Evolutionary conservation across 108 stramenopile species (phyloP).

Genomic region (Thalassiosira profunda): DNA sequence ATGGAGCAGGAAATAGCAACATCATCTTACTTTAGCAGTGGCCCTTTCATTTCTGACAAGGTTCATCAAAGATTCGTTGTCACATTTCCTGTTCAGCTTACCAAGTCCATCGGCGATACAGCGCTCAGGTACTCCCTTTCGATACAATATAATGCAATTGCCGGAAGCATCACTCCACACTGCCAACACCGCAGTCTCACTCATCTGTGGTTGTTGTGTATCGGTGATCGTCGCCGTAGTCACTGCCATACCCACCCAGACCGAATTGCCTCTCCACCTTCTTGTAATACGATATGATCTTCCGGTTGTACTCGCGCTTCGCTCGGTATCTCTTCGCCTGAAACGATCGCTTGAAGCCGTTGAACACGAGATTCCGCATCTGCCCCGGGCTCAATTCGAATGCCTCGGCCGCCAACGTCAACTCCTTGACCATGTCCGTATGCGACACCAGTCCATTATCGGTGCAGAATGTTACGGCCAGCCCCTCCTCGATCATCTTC

Average conservation of each 20-base stretch:
- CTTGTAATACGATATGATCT: slow-evolving; percentile 43
- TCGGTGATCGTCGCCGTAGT: slow-evolving; percentile 12
- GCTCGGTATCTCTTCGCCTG: slow-evolving; percentile 32
- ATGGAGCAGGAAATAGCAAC: too few relatives aligned
- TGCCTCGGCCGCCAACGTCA: slow-evolving; percentile 30
- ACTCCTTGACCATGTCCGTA: slow-evolving; percentile 28
- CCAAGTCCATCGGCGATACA: too few relatives aligned
- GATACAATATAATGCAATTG: too few relatives aligned
- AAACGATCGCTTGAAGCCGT: slow-evolving; percentile 46
- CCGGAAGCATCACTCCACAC: too few relatives aligned
- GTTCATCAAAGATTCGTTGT: too few relatives aligned
- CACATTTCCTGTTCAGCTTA: too few relatives aligned
- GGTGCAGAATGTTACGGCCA: slow-evolving; percentile 42
- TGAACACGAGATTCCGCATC: slow-evolving; percentile 29
- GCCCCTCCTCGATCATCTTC: slow-evolving; percentile 42
- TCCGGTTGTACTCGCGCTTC: slow-evolving; percentile 37
- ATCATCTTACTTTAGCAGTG: too few relatives aligned
- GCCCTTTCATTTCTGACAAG: too few relatives aligned
- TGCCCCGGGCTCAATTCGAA: slow-evolving; percentile 36
- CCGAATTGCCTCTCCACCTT: slow-evolving; percentile 36
- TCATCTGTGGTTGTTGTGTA: too few relatives aligned
- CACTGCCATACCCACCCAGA: slow-evolving; percentile 22
- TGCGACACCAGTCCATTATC: slow-evolving; percentile 34
- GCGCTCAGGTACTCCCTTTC: too few relatives aligned
- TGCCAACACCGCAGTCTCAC: too few relatives aligned